phyloP scores from a whole-genome alignment of 352 stramenopile genomes.

The Globisporangium uncinulatum region DNA sequence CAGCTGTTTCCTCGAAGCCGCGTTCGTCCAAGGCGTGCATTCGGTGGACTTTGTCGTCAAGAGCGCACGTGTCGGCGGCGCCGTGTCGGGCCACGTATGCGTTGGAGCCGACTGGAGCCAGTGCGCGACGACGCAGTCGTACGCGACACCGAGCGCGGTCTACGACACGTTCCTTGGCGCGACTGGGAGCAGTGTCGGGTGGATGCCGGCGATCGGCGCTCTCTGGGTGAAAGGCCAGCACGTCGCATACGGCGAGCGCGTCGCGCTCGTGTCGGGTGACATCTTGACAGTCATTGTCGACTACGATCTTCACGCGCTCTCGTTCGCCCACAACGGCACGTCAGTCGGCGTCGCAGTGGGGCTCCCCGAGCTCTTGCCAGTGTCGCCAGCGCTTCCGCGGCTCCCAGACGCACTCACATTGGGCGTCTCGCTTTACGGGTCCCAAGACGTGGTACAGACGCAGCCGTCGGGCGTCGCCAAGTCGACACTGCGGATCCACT shows the following conservation, averaged over 20 bases:
- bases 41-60: slow-evolving; percentile 77
- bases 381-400: slow-evolving; percentile 20
- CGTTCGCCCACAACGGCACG: slow-evolving; percentile 69
- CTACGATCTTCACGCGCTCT: slow-evolving; percentile 66
- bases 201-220: slow-evolving; percentile 78
- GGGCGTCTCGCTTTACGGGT: slow-evolving; percentile 66
- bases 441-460: slow-evolving; percentile 70
- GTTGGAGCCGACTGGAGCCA: slow-evolving; percentile 61
- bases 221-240: slow-evolving; percentile 66
- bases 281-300: slow-evolving; percentile 71
- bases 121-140: slow-evolving; percentile 8
- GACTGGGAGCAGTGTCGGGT: slow-evolving; percentile 52
- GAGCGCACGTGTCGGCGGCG: slow-evolving; percentile 51
- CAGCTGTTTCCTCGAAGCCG: slow-evolving; percentile 54
- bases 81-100: slow-evolving; percentile 69
- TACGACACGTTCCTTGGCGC: slow-evolving; percentile 44
- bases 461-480: slow-evolving; percentile 62
- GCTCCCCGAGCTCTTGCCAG: slow-evolving; percentile 25
- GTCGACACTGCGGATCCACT: slow-evolving; percentile 77
- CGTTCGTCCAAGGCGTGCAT: slow-evolving; percentile 63
- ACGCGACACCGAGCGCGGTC: slow-evolving; percentile 1
- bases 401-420: slow-evolving; percentile 36
- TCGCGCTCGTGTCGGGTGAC: slow-evolving; percentile 48
- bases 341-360: slow-evolving; percentile 54
- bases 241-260: slow-evolving; percentile 39